Base-by-base conservation (phyloP, 495 filamentous ascomycete genomes). In the Podospora comata region DNA sequence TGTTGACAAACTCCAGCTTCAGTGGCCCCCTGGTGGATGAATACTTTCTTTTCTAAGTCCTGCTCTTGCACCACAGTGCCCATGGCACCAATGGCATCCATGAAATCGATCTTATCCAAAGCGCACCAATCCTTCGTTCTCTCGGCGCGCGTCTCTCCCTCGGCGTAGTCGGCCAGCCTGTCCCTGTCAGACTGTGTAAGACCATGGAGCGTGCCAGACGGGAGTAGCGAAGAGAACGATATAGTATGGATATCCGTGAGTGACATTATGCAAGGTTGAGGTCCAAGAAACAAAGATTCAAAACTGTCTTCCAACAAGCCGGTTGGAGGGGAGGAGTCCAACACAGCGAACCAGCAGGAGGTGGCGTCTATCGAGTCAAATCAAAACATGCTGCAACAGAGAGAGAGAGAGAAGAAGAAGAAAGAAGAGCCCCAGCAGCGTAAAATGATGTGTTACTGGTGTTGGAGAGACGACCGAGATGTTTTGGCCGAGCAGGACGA, bases 21-120 rank as follows among this genome's bases (percentile, higher is more conserved):
- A 7, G n/a, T 48, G 44, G 57, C 23, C n/a, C 64, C 66, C 62
- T 70, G 63, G 72, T 70, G 64, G 57, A 76, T 60, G 72, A 76
- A 53, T 75, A 74, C 61, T 60, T 70, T 65, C 69, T 70, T 61
- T 62, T 70, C 69, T 71, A 68, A 69, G 30, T 68, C 68, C 34
- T 75, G 74, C 60, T 70, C 70, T 63, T 70, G 69, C 32, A 75
- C 64, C 32, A 72, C 71, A 20, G 73, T 74, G 54, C 78, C 75
- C 55, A 79, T 58, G 23, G 18, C 74, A 23, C 73, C 74, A 59
- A 79, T 58, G 23, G 55, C 74, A 30, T 73, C 74, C 70, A 79
- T 69, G 54, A 74, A 75, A 56, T 78, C 69, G 70, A 81, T 78
- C 60, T 76, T 80, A 76, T 83, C 81, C 75, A 82, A 79, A 70